Evolutionary conservation across 352 stramenopile species (phyloP), one percentile per base, ranked within the genome.

Genomic region (Globisporangium solare): DNA sequence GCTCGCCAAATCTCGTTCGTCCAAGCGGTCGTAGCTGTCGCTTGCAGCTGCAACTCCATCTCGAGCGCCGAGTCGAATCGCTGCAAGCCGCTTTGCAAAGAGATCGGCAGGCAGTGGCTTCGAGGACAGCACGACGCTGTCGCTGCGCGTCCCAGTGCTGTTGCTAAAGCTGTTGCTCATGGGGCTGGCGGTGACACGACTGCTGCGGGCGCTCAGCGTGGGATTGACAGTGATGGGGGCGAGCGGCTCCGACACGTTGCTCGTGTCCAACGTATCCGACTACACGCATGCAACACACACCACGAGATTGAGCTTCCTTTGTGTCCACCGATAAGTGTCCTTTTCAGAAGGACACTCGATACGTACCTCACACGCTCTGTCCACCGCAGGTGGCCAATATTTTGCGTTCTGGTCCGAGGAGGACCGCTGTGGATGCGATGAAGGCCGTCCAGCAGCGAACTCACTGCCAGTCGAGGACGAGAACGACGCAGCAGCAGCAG

Each of bases 211-310:
- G 14, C 50, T 63, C 20, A 47, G 32, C 20, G 40, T 35, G 1
- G 39, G 39, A 43, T 43, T 43, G 39, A 7, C 39, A 15, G 39
- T 3, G 13, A 43, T 43, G 39, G 10, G 13, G 39, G 17, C 39
- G 39, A 3, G 39, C 13, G 39, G 39, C 39, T 43, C 13, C 0
- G 39, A 43, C 6, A 41, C 42, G 35, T 49, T 63, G 35, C 57
- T 63, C 12, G 57, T 58, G 22, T 63, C 57, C 8, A 63, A 46
- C 11, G 57, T 63, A n/a, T 63, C 57, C 0, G 57, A 63, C 57
- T 62, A 35, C 6, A 35, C 2, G 24, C 27, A 35, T 10, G 7
- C 27, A 35, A 15, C 8, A 42, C n/a, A n/a, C n/a, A 13, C 12
- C 32, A 31, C 27, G 31, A 47, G 12, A 8, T 35, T 10, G 27